Base-by-base conservation (phyloP, 2,329 filamentous ascomycete genomes). In the Hypoxylon sp. region DNA sequence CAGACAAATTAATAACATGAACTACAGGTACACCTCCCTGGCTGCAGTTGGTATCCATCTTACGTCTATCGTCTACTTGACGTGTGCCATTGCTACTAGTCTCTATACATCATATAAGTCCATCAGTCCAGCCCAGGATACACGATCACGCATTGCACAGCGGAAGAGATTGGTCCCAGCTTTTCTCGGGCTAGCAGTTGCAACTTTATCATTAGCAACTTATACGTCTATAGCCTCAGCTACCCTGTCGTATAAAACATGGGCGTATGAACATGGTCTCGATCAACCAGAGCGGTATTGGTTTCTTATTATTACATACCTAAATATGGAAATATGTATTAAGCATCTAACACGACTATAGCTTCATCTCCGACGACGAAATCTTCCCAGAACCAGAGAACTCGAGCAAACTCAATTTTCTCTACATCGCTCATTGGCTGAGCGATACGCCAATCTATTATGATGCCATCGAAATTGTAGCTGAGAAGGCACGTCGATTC, bases 381-480 rank as follows among this genome's bases (percentile, higher is more conserved):
- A 70, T 75, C 29, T 37, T 79, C 22, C 63, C 74, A 46, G 71
- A 74, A 48, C 72, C 74, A 8, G 72, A 76, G 46, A 75, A 77
- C 64, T 76, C 77, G 5, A 76, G 74, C 13, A 59, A 73, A 11
- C 75, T 82, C 65, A 74, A 83, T 50, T 72, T 86, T 39, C 80
- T 81, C 11, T 75, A 84, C 50, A 72, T 87, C 48, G 81, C 81
- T 10, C 81, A 83, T 26, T 90, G 88, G 88, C 74, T 88, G 65
- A 82, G 80, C 50, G 84, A 89, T 37, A 84, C 84, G 2, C 81
- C 86, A 24, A 74, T 89, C 22, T 82, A 86, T 68, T 77, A 78
- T 8, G 85, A 88, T 75, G 83, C 84, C 10, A 81, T 88, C 63
- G 84, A 87, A 66, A 86, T 88, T 24, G 80, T 88, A 3, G 81